These are phyloP conservation scores for Mycena albidolilacea DNA, from an alignment of 768 basidiomycete species.

Conservation along the genomic window DNA sequence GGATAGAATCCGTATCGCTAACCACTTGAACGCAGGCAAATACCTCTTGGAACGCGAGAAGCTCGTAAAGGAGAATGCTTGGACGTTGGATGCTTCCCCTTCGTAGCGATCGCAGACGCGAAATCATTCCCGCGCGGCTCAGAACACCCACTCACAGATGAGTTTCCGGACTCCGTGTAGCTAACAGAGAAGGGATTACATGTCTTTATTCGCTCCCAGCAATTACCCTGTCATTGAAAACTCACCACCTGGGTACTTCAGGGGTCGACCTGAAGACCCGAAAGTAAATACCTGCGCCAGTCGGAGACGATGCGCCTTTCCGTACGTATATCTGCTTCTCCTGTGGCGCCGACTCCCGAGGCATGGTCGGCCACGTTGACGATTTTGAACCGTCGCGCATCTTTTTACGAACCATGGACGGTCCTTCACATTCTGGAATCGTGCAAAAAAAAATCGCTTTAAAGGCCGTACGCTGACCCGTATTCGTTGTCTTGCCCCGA, in stretches of 20 bases:
- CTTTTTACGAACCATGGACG: constrained; percentile 10
- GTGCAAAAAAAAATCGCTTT: neutral
- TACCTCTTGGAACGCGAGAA: constrained; percentile 87
- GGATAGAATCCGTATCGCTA: too few relatives aligned
- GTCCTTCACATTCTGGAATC: constrained; percentile 30
- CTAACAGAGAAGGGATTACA: constrained; percentile 21
- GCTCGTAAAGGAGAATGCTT: constrained; percentile 86
- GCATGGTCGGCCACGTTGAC: constrained; percentile 21
- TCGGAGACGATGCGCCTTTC: constrained; percentile 5
- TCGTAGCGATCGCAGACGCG: neutral
- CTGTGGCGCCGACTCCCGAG: constrained; percentile 24
- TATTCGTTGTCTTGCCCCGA: constrained; percentile 13
- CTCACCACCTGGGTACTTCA: neutral
- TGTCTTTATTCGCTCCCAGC: constrained; percentile 5
- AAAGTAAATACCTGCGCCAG: neutral
- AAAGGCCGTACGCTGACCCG: neutral
- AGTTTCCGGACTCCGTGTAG: constrained; percentile 1
- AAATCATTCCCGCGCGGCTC: constrained; percentile 13
- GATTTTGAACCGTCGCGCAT: neutral
- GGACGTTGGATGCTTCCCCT: constrained; percentile 67
- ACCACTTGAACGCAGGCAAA: constrained; percentile 66
- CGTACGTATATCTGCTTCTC: constrained; percentile 30
- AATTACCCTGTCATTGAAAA: constrained; percentile 1
- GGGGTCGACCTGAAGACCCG: neutral
- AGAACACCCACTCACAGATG: neutral